A percentile compares a stretch with the other conserved stretches of the same genome.
phyloP scores from a whole-genome alignment of 2,329 filamentous ascomycete genomes.

The Colletotrichum euphorbiae region DNA sequence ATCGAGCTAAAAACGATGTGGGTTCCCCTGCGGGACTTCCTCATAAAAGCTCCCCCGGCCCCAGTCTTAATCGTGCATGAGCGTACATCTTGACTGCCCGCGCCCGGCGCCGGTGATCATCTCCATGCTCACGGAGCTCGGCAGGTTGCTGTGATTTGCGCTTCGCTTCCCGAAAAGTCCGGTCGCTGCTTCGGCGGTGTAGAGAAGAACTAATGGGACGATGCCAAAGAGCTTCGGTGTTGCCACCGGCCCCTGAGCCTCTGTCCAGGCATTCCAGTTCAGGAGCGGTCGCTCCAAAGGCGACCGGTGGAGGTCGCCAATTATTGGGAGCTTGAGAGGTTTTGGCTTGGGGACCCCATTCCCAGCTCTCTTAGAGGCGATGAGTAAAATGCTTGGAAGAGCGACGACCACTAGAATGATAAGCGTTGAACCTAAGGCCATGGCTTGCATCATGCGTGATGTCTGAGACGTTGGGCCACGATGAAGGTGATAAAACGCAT shows the following conservation, averaged over 20 bases:
- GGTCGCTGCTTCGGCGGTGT: conserved; percentile 39
- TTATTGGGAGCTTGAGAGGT: conserved; percentile 40
- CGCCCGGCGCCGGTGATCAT: conserved; percentile 43
- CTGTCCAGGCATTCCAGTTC: conserved; percentile 42
- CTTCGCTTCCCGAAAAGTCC: conserved; percentile 43
- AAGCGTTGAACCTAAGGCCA: not conserved
- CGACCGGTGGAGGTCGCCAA: conserved; percentile 42
- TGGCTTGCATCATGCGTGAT: not conserved
- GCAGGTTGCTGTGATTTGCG: conserved; percentile 42
- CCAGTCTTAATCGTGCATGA: conserved; percentile 51
- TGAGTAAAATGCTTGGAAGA: not conserved
- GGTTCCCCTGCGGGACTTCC: not conserved
- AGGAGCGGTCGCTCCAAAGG: conserved; percentile 40
- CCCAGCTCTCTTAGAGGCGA: not conserved
- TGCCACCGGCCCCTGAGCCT: conserved; percentile 37
- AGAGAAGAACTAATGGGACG: conserved; percentile 41
- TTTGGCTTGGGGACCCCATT: not conserved
- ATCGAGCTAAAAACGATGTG: not conserved
- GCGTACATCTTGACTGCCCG: conserved; percentile 40
- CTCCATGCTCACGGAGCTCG: conserved; percentile 42
- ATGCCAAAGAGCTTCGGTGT: conserved; percentile 42
- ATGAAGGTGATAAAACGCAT: not conserved
- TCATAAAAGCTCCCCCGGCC: not conserved
- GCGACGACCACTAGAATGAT: not conserved
- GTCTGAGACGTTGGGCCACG: not conserved